Evolutionary conservation across 306 rosid species (phyloP).

Genomic region (Cyclanthera cordifolia): DNA sequence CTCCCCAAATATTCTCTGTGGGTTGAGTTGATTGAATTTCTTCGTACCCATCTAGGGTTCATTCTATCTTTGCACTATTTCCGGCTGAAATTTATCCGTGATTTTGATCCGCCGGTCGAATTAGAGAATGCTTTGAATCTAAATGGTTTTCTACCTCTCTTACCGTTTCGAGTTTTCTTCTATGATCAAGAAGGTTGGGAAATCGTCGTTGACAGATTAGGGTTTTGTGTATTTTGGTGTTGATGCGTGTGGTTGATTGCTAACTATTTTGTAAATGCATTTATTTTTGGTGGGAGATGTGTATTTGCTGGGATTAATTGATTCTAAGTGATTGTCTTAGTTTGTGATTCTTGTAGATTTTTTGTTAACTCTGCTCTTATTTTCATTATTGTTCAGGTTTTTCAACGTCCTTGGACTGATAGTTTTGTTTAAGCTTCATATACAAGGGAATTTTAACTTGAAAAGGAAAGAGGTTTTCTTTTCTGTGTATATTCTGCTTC

Average conservation of each 20-base stretch:
- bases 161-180: too few relatives aligned
- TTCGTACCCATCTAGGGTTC: too few relatives aligned
- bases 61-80: too few relatives aligned
- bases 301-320: not conserved
- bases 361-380: not conserved
- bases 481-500: not conserved
- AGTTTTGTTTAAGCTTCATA: too few relatives aligned
- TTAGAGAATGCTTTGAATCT: too few relatives aligned
- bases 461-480: not conserved
- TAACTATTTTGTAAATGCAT: not conserved
- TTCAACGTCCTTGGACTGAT: too few relatives aligned
- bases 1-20: not conserved
- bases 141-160: too few relatives aligned
- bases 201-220: not conserved
- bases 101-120: too few relatives aligned
- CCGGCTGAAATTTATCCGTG: too few relatives aligned
- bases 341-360: not conserved
- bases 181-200: not conserved
- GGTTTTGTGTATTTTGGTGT: not conserved
- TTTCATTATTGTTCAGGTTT: too few relatives aligned
- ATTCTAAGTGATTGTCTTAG: not conserved
- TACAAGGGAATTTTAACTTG: too few relatives aligned
- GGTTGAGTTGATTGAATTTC: not conserved
- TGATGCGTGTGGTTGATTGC: not conserved
- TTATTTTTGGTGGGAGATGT: not conserved